Evolutionary conservation across 306 rosid species (phyloP), one percentile per base, ranked within the genome.

Genomic region (Potentilla sterilis): DNA sequence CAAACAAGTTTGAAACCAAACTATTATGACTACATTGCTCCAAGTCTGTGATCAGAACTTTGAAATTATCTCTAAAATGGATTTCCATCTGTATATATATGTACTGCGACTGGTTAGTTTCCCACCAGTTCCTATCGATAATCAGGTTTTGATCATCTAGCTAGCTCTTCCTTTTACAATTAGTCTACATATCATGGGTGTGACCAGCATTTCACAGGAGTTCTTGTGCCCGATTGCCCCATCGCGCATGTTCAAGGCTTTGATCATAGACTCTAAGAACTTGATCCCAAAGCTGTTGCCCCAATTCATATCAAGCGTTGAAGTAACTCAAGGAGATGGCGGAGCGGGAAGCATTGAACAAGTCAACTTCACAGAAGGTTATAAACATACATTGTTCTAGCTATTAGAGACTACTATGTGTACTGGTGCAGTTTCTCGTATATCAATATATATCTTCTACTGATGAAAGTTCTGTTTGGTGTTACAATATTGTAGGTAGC

Each of bases 321-420:
- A 54, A 13, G 40, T 87, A 28, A 82, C 84, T 70, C 86, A 87
- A 77, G 92, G 92, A 55, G 84, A 91, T 73, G 97, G 92, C 19
- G 94, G 83, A 78, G 85, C 90, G 69, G 92, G 92, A 69, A 89
- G 79, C 79, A 91, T 91, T 77, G 92, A 87, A 73, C 97, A 89
- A 77, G 81, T 91, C 80, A 89, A 86, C 83, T 91, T 91, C 72
- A 77, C 87, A 21, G 78, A 86, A 86, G 90, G 93, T 88, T 65
- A 72, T 79, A 52, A 41, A 71, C 38, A 13, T 34, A 59, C 34
- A 59, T 15, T 8, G 52, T 71, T 70, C 0, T 52, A 51, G 48
- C 21, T 59, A 28, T 13, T 13, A 32, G 10, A 32, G 32, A 6
- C 19, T 34, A 1, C 21, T 37, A 28, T 28, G 28, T 1, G 28